Conservation (phyloP, 2,329 filamentous ascomycete genomes). For the Escovopsis sp. region DNA sequence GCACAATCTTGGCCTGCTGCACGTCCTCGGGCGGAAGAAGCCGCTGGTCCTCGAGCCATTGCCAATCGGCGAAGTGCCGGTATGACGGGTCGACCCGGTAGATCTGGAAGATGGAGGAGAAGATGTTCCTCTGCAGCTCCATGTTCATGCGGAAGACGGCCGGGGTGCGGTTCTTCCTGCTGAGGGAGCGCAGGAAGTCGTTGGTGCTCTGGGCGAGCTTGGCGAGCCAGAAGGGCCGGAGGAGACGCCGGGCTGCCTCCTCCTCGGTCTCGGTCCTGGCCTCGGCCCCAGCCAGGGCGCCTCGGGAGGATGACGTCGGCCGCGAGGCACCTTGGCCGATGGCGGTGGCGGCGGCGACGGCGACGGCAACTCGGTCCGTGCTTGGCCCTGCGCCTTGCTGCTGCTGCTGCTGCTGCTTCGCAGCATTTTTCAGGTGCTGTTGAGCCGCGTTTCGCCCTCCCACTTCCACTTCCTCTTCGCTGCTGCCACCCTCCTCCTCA, state of each 20-base stretch:
- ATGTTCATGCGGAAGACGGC: conserved; percentile 11
- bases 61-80: conserved; percentile 15
- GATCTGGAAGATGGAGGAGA: conserved; percentile 11
- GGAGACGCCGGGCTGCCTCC: too few species aligned
- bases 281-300: too few species aligned
- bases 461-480: too few species aligned
- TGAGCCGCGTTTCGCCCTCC: too few species aligned
- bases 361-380: too few species aligned
- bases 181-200: conserved; percentile 14
- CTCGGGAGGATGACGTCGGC: too few species aligned
- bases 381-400: too few species aligned
- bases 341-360: too few species aligned
- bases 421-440: too few species aligned
- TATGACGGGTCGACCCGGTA: conserved; percentile 9
- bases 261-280: conserved; percentile 6
- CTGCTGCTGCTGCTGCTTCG: too few species aligned
- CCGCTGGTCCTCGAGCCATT: conserved; percentile 4
- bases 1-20: conserved; percentile 4
- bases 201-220: conserved; percentile 13
- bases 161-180: conserved; percentile 6
- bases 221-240: conserved; percentile 12
- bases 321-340: too few species aligned
- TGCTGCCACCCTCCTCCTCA: neutral
- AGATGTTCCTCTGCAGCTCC: conserved; percentile 12
- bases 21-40: neutral